phyloP scores from a whole-genome alignment of 1,284 basidiomycete species.

The Sphaerobolus stellatus region DNA sequence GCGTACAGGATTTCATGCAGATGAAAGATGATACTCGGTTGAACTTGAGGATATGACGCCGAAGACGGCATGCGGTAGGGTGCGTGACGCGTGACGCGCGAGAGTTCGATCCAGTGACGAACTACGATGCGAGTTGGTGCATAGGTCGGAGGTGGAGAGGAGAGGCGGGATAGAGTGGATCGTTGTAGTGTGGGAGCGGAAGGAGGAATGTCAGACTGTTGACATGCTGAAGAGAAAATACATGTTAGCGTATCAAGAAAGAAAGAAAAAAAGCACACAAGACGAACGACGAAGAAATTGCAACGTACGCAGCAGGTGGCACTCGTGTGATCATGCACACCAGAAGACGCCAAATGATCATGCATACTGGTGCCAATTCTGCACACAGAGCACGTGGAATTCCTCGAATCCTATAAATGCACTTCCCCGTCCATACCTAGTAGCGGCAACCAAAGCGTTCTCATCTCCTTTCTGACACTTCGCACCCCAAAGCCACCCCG shows the following conservation, averaged over 20 bases:
- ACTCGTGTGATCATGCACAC: slow-evolving; percentile 70
- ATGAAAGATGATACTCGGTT: slow-evolving; percentile 67
- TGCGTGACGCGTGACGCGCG: slow-evolving; percentile 23
- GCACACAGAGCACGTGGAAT: slow-evolving; percentile 58
- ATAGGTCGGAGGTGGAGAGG: slow-evolving; percentile 34
- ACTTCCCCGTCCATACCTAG: slow-evolving; percentile 87
- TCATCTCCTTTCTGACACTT: slow-evolving; percentile 74
- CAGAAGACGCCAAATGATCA: slow-evolving; percentile 79
- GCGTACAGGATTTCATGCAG: slow-evolving; percentile 80
- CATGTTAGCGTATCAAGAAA: slow-evolving; percentile 10
- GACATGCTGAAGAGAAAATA: slow-evolving; percentile 50
- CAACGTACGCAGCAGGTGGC: slow-evolving; percentile 76
- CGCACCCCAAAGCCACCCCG: slow-evolving; percentile 90
- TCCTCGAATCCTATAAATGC: slow-evolving; percentile 89
- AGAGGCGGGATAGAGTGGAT: slow-evolving; percentile 52
- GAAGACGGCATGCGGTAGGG: slow-evolving; percentile 44
- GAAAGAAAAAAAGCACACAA: background rate
- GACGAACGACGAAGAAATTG: too few relatives aligned
- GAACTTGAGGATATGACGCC: slow-evolving; percentile 58
- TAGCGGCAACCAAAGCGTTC: slow-evolving; percentile 83
- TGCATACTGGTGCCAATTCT: slow-evolving; percentile 71
- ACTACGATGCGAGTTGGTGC: too few relatives aligned
- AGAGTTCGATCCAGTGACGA: too few relatives aligned
- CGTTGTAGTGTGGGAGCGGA: slow-evolving; percentile 60
- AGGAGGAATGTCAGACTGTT: slow-evolving; percentile 54